Conservation (phyloP, 129 eudicot species). For the Flaveria robusta region DNA sequence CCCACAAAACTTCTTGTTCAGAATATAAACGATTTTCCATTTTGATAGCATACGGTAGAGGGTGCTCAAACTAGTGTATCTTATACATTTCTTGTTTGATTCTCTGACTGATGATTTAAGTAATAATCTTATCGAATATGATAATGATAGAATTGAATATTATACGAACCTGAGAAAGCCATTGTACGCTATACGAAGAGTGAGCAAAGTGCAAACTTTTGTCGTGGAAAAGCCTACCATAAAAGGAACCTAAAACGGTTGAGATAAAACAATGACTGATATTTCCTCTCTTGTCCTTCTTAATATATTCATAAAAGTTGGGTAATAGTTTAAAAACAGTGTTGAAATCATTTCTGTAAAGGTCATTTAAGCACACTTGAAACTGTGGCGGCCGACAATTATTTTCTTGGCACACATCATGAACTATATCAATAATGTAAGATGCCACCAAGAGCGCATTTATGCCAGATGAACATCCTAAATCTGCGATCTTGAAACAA, state of each 20-base stretch:
- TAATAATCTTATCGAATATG: neutral
- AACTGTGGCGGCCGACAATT: neutral
- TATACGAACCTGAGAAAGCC: constrained; percentile 15
- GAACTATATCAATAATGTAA: constrained; percentile 1
- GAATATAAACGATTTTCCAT: neutral
- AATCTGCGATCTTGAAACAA: neutral
- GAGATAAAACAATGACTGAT: neutral
- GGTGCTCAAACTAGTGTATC: neutral
- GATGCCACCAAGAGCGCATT: neutral
- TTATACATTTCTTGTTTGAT: neutral
- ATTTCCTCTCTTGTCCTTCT: neutral
- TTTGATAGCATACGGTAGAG: neutral
- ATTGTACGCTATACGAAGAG: constrained; percentile 8
- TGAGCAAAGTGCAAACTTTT: constrained; percentile 7
- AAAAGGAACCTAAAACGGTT: neutral
- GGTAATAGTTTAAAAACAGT: neutral
- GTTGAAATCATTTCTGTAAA: neutral
- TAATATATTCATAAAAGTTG: neutral
- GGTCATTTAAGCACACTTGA: constrained; percentile 8
- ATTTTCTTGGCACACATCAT: neutral
- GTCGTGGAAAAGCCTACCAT: neutral
- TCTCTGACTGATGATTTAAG: neutral
- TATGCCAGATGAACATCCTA: constrained; percentile 3
- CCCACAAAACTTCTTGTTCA: neutral
- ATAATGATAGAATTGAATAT: neutral